A percentile compares a stretch with the other conserved stretches of the same genome.
These are phyloP conservation scores for Solanum aculeatissimum DNA, from an alignment of 305 asterid species.

Conservation along the genomic window DNA sequence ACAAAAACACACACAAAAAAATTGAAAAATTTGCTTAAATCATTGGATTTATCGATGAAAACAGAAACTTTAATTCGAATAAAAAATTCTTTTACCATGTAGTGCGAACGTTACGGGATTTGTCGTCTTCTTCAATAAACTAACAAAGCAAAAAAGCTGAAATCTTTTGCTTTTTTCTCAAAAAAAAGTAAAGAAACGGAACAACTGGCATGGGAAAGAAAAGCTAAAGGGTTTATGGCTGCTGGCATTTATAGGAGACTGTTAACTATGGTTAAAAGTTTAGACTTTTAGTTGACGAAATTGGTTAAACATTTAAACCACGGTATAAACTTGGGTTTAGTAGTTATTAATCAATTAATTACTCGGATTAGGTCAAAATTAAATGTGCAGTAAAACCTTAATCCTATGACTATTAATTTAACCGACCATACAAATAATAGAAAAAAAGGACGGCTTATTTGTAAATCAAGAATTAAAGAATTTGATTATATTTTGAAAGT, in stretches of 20 bases:
- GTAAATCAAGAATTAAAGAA: not conserved
- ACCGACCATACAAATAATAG: not conserved
- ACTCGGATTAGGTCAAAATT: not conserved
- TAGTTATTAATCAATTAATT: not conserved
- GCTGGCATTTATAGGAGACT: slow-evolving; percentile 4
- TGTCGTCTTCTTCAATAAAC: slow-evolving; percentile 1
- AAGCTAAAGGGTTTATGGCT: not conserved
- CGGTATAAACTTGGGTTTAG: not conserved
- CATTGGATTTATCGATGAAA: not conserved
- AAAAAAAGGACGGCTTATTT: not conserved
- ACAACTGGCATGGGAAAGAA: slow-evolving; percentile 4
- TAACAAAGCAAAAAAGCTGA: not conserved
- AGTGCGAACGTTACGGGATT: not conserved
- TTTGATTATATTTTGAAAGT: too few relatives aligned
- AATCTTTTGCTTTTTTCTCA: not conserved
- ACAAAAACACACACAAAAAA: not conserved
- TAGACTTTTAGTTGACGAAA: not conserved
- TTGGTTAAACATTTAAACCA: not conserved
- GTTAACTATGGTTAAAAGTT: not conserved
- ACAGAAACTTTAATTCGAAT: not conserved
- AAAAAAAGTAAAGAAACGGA: not conserved
- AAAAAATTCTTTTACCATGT: not conserved
- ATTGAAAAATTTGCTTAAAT: not conserved
- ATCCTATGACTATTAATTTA: not conserved
- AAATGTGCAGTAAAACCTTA: not conserved